A percentile compares a stretch with the other conserved stretches of the same genome.
Evolutionary conservation across 1,139 yeast genomes (phyloP).

Genomic region (Arxiozyma telluris): DNA sequence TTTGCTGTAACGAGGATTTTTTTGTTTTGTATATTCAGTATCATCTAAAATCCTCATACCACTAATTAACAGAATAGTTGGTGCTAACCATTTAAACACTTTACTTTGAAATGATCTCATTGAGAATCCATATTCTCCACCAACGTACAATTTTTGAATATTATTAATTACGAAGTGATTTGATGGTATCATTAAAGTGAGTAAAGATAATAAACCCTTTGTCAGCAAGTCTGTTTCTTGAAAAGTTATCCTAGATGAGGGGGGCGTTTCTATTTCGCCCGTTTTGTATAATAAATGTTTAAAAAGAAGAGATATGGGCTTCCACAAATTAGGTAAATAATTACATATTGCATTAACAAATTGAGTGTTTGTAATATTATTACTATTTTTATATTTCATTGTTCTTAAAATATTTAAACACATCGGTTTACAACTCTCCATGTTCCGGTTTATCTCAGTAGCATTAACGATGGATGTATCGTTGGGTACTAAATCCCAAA

Average conservation of each 20-base stretch:
- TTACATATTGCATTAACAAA: constrained; percentile 31
- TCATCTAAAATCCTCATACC: constrained; percentile 52
- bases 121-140: constrained; percentile 71
- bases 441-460: constrained; percentile 6
- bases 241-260: constrained; percentile 3
- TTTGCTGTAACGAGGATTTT: constrained; percentile 42
- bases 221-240: constrained; percentile 24
- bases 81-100: constrained; percentile 86
- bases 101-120: constrained; percentile 78
- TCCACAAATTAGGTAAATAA: constrained; percentile 35
- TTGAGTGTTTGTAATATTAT: constrained; percentile 31
- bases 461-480: not conserved
- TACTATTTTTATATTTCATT: constrained; percentile 30
- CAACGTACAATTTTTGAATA: constrained; percentile 58
- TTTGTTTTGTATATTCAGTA: constrained; percentile 20
- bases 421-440: constrained; percentile 22
- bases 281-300: constrained; percentile 29
- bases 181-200: constrained; percentile 26
- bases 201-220: constrained; percentile 29
- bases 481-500: constrained; percentile 30
- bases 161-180: constrained; percentile 34
- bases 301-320: constrained; percentile 34
- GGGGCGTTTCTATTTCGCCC: constrained; percentile 12
- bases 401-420: constrained; percentile 38
- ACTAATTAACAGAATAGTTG: constrained; percentile 59